Evolutionary conservation across 805 yeast genomes (phyloP), one percentile per base, ranked within the genome.

Genomic region (Saccharomyces jurei): DNA sequence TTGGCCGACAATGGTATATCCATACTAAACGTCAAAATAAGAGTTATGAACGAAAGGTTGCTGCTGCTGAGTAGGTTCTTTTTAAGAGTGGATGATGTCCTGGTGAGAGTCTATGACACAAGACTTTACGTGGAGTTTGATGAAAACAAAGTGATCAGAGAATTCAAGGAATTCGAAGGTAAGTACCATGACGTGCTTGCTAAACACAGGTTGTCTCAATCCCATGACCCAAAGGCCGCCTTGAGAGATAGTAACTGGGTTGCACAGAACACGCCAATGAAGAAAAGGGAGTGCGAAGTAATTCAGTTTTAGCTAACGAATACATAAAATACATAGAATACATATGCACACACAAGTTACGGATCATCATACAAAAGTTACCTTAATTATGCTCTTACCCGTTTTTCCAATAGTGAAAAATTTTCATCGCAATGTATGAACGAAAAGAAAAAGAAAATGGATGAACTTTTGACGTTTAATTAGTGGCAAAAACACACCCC

Each of bases 1-100:
- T 75, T 94, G 53, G 98, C 96, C 3, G 99, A 94, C 68, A 94
- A 92, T 68, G 99, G 99, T 6, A 86, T 89, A 17, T 81, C 95
- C 0, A 79, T 88, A 53, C 71, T 88, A 53, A 82, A 83, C 52
- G 83, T 84, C 36, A 91, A 91, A 69, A 80, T 94, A 22, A 74
- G 99, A 58, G 97, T 90, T 3, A 94, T 94, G 97, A 83, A 83
- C 6, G 80, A 84, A 51, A 81, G 96, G 56, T 66, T 94, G 59
- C 72, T 94, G 41, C 62, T 92, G 32, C 74, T 94, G 49, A 81
- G 84, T 50, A 77, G 98, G 49, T 81, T 92, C 61, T 92, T 89
- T 66, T 70, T 94, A 56, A 77, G 98, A 49, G 95, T 94, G 6
- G 99, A 94, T 71, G 85, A 88, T 60, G 99, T 94, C 4, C 72